A percentile compares a stretch with the other conserved stretches of the same genome.
phyloP scores from a whole-genome alignment of 1,284 basidiomycete genomes.

The Pterula multifida region DNA sequence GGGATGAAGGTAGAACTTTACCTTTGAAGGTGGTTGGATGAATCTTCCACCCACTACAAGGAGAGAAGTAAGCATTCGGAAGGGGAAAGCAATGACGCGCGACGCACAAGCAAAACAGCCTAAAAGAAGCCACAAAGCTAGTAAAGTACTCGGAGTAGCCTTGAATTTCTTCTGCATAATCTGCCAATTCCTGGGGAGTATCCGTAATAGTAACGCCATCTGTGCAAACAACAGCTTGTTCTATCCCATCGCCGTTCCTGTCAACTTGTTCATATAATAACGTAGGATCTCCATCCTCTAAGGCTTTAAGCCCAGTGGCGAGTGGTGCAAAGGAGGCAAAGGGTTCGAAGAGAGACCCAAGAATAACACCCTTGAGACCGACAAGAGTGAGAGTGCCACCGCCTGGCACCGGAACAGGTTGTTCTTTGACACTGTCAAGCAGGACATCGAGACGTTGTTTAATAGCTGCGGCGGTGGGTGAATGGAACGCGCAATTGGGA shows the following conservation, averaged over 20 bases:
- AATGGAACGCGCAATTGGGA: not conserved
- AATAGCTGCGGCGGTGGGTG: not conserved
- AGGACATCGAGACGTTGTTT: not conserved
- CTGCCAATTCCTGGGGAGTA: not conserved
- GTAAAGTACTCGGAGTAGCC: not conserved
- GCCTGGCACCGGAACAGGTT: not conserved
- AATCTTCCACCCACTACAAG: not conserved
- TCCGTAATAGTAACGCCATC: conserved; percentile 1
- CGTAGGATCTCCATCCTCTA: not conserved
- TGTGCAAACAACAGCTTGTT: conserved; percentile 1
- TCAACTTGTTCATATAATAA: not conserved
- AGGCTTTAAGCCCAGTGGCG: not conserved
- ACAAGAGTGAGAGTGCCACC: not conserved
- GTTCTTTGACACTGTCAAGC: not conserved
- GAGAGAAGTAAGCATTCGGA: not conserved
- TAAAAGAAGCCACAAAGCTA: conserved; percentile 1
- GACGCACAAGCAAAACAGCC: not conserved
- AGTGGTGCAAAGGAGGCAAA: not conserved
- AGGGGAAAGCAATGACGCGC: not conserved
- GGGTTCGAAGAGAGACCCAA: not conserved
- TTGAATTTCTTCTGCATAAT: not conserved
- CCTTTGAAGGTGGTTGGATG: not conserved
- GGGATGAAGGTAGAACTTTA: not conserved
- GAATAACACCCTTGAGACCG: not conserved
- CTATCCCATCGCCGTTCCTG: not conserved